phyloP scores from a whole-genome alignment of 192 early-diverging fungal genomes.

The Linnemannia schmuckeri region DNA sequence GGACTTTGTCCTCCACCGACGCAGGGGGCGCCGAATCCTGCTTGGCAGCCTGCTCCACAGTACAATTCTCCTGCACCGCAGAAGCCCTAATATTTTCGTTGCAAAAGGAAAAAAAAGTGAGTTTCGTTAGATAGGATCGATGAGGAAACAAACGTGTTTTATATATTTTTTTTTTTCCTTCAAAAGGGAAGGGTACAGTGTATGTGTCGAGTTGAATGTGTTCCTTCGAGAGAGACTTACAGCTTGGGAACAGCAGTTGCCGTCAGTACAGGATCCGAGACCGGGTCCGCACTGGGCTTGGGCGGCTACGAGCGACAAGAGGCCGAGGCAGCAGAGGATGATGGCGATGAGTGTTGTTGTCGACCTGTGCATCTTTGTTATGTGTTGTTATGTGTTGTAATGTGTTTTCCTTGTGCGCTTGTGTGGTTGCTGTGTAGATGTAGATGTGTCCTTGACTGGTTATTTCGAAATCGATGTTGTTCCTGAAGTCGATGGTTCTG shows the following conservation, averaged over 20 bases:
- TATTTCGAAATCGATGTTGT: not conserved
- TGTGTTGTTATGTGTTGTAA: not conserved
- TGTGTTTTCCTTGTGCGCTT: not conserved
- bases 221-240: conserved; percentile 15
- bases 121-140: not conserved
- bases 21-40: conserved; percentile 16
- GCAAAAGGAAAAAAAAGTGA: not conserved
- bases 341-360: conserved; percentile 11
- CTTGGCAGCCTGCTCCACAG: conserved; percentile 40
- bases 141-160: not conserved
- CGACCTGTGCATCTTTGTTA: conserved; percentile 12
- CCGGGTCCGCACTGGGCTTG: conserved; percentile 16
- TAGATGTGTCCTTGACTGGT: not conserved
- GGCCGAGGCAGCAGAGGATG: conserved; percentile 21
- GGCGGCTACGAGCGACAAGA: conserved; percentile 33
- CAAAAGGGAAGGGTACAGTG: not conserved
- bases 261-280: not conserved
- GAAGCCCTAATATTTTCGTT: conserved; percentile 23
- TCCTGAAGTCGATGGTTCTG: not conserved
- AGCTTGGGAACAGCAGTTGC: conserved; percentile 16
- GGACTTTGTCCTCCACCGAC: not conserved
- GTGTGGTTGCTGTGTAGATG: not conserved
- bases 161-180: not conserved
- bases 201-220: not conserved
- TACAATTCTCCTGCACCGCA: conserved; percentile 14